Percentiles rank a stretch among this genome's conserved stretches.
Conservation (phyloP, 495 filamentous ascomycete genomes). For the Penicillium chermesinum region DNA sequence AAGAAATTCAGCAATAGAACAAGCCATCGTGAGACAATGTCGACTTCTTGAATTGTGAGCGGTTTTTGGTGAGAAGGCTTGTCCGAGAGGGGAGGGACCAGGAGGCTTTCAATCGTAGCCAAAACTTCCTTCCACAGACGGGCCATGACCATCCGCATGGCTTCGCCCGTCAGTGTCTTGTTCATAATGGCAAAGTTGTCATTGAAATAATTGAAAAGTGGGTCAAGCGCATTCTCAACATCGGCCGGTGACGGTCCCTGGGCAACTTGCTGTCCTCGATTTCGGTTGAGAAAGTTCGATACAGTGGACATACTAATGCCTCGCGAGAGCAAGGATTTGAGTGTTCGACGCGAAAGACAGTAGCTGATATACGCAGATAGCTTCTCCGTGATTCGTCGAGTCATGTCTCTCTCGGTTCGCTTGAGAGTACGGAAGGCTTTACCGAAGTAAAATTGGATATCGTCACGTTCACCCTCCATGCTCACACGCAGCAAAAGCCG, state of each 20-base stretch:
- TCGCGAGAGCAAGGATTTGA: slow-evolving; percentile 66
- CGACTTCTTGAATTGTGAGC: slow-evolving; percentile 82
- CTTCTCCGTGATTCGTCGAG: slow-evolving; percentile 96
- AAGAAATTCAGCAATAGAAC: slow-evolving; percentile 92
- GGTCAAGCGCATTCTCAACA: slow-evolving; percentile 73
- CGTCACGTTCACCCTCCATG: slow-evolving; percentile 98
- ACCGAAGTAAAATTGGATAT: slow-evolving; percentile 98
- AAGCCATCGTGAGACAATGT: slow-evolving; percentile 94
- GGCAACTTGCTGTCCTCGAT: slow-evolving; percentile 49
- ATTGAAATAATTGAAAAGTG: slow-evolving; percentile 95
- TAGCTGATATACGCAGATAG: slow-evolving; percentile 93
- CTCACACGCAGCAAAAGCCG: slow-evolving; percentile 82
- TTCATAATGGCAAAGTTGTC: slow-evolving; percentile 99
- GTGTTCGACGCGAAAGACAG: slow-evolving; percentile 74
- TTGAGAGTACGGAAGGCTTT: slow-evolving; percentile 95
- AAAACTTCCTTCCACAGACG: slow-evolving; percentile 97
- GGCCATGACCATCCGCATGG: slow-evolving; percentile 97
- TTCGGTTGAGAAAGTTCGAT: slow-evolving; percentile 69
- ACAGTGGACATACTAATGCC: slow-evolving; percentile 72
- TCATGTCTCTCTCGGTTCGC: slow-evolving; percentile 96
- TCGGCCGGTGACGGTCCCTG: slow-evolving; percentile 63
- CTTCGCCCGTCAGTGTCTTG: slow-evolving; percentile 82
- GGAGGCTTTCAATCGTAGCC: slow-evolving; percentile 78
- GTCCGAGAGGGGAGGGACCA: slow-evolving; percentile 93
- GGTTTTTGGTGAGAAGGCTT: slow-evolving; percentile 87